A percentile compares a stretch with the other conserved stretches of the same genome.
These are phyloP conservation scores for Gonapodya prolifera DNA, from an alignment of 192 early-diverging fungal species.

Conservation along the genomic window DNA sequence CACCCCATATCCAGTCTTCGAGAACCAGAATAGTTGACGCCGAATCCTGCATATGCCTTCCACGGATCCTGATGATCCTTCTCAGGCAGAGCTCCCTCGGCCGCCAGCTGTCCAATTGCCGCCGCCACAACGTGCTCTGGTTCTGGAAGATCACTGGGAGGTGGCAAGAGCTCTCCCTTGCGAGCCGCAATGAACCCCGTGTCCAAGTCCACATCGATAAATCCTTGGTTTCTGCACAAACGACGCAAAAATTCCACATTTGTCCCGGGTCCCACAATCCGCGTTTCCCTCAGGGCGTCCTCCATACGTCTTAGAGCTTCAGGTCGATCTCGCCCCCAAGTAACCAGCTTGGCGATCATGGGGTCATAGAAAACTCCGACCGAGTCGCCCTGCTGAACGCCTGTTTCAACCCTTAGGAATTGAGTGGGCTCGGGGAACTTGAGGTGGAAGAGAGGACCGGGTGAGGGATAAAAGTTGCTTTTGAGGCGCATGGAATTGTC, in stretches of 20 bases:
- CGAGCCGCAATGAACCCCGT: constrained; percentile 79
- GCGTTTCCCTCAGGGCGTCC: constrained; percentile 56
- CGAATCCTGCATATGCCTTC: background rate
- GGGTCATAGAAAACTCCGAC: constrained; percentile 90
- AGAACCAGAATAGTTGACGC: background rate
- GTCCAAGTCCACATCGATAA: constrained; percentile 77
- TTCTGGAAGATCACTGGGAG: background rate
- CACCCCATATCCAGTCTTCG: background rate
- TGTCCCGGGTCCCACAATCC: constrained; percentile 76
- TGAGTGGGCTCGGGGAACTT: constrained; percentile 35
- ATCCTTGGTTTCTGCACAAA: constrained; percentile 64
- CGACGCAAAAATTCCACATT: constrained; percentile 85
- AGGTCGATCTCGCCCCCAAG: constrained; percentile 62
- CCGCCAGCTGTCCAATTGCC: background rate
- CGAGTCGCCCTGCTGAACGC: constrained; percentile 78
- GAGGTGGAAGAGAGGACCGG: constrained; percentile 72
- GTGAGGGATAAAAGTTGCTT: constrained; percentile 83
- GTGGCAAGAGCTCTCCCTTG: background rate
- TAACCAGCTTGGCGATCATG: constrained; percentile 92
- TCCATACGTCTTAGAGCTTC: constrained; percentile 70
- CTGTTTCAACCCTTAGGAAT: constrained; percentile 79
- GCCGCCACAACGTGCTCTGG: background rate
- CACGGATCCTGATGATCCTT: background rate
- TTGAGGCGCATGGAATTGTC: constrained; percentile 14
- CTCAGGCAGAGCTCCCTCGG: background rate